Base-by-base conservation (phyloP, 129 eudicot species). In the Lonicera japonica region DNA sequence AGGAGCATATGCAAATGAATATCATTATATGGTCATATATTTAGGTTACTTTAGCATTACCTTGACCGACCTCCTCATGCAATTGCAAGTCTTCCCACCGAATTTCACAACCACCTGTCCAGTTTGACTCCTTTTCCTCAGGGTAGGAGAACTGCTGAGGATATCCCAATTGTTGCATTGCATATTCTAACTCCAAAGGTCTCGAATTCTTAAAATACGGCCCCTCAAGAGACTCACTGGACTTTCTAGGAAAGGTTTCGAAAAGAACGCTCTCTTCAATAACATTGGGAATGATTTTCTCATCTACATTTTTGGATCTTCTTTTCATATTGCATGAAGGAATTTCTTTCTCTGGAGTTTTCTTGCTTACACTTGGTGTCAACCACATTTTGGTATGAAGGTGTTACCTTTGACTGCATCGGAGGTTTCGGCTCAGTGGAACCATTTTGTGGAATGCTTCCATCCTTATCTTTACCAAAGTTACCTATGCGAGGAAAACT, bases 21-120 rank as follows among this genome's bases (percentile, higher is more conserved):
- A 21, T 43, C 13, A 43, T 43, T 10, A 12, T 13, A 1, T 17
- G 50, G 20, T n/a, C 10, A 10, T 1, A 29, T 29, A 8, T 50
- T 50, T 7, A 9, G 41, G 55, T 29, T 38, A 25, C 15, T 46
- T 16, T 36, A 60, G 11, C 25, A 29, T 73, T 77, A 90, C 95
- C 97, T 77, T 84, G 94, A 9, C 95, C 95, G 56, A 90, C 67
- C 69, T 86, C 94, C 77, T 87, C 97, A 56, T 69, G 69, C 63
- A 90, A 68, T 18, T 68, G 77, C 22, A 90, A 29, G 72, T 90
- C 97, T 65, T 87, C 95, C 97, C 97, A 87, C 5, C 55, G 75
- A 67, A 90, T 90, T 66, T 76, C 87, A 67, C 75, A 67, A 74
- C 71, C 84, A 21, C 36, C 57, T 17, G 45, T 22, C 38, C 60